Evolutionary conservation across 306 rosid genomes (phyloP).

Genomic region (Cotoneaster glaucophyllus): DNA sequence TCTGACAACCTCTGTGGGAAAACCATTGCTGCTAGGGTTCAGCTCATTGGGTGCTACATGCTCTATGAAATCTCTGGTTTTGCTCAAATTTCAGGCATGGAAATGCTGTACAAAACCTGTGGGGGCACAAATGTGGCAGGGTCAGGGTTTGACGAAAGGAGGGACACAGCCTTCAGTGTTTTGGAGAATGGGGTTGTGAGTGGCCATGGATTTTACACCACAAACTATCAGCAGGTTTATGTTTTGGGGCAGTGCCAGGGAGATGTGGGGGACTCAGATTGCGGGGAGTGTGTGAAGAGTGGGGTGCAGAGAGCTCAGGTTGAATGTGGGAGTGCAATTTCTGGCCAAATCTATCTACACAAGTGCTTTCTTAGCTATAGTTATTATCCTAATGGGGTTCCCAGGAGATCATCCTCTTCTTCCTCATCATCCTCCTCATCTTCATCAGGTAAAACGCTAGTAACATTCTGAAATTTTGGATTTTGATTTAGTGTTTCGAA

Average conservation of each 20-base stretch:
- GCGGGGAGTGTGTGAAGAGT: slow-evolving; percentile 71
- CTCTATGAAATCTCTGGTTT: slow-evolving; percentile 72
- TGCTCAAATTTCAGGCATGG: slow-evolving; percentile 79
- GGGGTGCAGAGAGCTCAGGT: slow-evolving; percentile 76
- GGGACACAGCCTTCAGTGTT: slow-evolving; percentile 69
- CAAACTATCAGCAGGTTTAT: slow-evolving; percentile 59
- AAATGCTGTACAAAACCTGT: slow-evolving; percentile 71
- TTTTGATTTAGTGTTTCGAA: neutral
- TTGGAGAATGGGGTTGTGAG: slow-evolving; percentile 75
- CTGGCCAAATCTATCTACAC: slow-evolving; percentile 81
- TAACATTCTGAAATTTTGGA: neutral
- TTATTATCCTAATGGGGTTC: slow-evolving; percentile 90
- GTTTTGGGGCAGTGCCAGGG: slow-evolving; percentile 93
- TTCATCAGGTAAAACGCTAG: slow-evolving; percentile 44
- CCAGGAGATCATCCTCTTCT: slow-evolving; percentile 51
- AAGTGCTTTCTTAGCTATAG: slow-evolving; percentile 76
- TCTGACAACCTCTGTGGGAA: slow-evolving; percentile 60
- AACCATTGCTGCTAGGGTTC: slow-evolving; percentile 72
- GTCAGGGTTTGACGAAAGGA: slow-evolving; percentile 67
- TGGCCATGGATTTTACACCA: slow-evolving; percentile 76
- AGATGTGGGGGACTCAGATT: slow-evolving; percentile 78
- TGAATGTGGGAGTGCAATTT: slow-evolving; percentile 81
- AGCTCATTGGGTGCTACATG: slow-evolving; percentile 75
- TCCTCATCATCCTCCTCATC: slow-evolving; percentile 41
- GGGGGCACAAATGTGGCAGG: slow-evolving; percentile 62